phyloP scores from a whole-genome alignment of 176 grass and related monocot species.

The Rhynchospora breviuscula region DNA sequence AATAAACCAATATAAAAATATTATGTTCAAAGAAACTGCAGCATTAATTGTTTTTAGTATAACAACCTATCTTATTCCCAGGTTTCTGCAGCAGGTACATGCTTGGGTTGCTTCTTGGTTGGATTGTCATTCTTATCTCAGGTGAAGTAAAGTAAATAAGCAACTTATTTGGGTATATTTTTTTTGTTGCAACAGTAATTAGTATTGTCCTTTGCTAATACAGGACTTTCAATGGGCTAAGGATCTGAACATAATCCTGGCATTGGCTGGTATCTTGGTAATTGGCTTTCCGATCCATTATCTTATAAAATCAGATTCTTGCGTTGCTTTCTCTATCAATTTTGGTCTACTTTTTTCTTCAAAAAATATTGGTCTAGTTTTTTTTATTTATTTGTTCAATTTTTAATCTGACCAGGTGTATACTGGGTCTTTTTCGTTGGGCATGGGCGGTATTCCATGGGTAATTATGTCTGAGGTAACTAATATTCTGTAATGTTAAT shows the following conservation, averaged over 20 bases:
- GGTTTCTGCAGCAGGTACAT: conserved; percentile 81
- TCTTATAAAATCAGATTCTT: background rate
- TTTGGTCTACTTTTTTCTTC: background rate
- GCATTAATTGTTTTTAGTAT: background rate
- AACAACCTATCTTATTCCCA: conserved; percentile 22
- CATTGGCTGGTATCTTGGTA: conserved; percentile 72
- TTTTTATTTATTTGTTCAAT: conserved; percentile 8
- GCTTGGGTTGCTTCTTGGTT: conserved; percentile 65
- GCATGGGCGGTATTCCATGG: conserved; percentile 87
- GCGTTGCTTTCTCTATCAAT: background rate
- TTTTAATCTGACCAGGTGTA: conserved; percentile 39
- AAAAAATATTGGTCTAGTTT: background rate
- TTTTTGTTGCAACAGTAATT: background rate
- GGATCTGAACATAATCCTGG: conserved; percentile 40
- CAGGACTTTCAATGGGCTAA: conserved; percentile 51
- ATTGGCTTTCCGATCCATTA: conserved; percentile 1
- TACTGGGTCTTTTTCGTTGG: conserved; percentile 68
- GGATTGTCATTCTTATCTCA: conserved; percentile 66
- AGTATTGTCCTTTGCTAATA: background rate
- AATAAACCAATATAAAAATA: background rate
- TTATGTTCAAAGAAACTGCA: background rate
- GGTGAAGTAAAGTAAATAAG: conserved; percentile 27
- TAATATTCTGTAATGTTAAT: background rate
- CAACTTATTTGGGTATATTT: background rate
- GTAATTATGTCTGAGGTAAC: conserved; percentile 89